Evolutionary conservation across 306 rosid genomes (phyloP).

Genomic region (Prosopis cineraria): DNA sequence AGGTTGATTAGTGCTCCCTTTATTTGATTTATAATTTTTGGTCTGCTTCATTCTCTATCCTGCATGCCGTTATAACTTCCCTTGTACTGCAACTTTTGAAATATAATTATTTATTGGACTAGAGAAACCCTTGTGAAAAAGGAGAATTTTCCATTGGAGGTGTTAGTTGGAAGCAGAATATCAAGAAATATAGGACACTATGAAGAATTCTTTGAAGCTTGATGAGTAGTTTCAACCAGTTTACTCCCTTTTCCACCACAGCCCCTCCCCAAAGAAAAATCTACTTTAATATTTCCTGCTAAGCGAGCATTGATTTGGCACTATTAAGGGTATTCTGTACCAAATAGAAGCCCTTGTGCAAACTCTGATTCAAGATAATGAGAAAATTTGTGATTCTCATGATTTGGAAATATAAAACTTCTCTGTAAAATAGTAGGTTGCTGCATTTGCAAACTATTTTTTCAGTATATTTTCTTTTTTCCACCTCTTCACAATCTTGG

Average conservation of each 20-base stretch:
- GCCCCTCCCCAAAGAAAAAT: conserved; percentile 11
- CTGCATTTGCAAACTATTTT: conserved; percentile 19
- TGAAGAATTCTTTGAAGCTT: conserved; percentile 16
- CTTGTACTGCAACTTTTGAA: not conserved
- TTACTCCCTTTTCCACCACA: not conserved
- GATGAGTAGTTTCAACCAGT: conserved; percentile 22
- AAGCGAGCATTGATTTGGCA: conserved; percentile 17
- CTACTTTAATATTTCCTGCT: not conserved
- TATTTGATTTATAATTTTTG: conserved; percentile 14
- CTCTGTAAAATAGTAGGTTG: conserved; percentile 21
- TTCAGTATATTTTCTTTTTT: not conserved
- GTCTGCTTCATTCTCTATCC: conserved; percentile 22
- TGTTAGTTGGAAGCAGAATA: conserved; percentile 12
- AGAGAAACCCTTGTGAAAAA: not conserved
- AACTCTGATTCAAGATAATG: conserved; percentile 12
- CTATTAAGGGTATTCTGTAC: not conserved
- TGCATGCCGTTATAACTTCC: not conserved
- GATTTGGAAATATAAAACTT: conserved; percentile 27
- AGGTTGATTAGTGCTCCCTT: conserved; percentile 6
- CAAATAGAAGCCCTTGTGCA: conserved; percentile 4
- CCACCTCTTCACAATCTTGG: not conserved
- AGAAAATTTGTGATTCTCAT: conserved; percentile 25
- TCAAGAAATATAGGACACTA: conserved; percentile 16
- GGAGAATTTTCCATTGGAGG: not conserved
- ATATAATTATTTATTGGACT: not conserved